Base-by-base conservation (phyloP, 148 eudicot genomes). In the Vaccinium corymbosum region DNA sequence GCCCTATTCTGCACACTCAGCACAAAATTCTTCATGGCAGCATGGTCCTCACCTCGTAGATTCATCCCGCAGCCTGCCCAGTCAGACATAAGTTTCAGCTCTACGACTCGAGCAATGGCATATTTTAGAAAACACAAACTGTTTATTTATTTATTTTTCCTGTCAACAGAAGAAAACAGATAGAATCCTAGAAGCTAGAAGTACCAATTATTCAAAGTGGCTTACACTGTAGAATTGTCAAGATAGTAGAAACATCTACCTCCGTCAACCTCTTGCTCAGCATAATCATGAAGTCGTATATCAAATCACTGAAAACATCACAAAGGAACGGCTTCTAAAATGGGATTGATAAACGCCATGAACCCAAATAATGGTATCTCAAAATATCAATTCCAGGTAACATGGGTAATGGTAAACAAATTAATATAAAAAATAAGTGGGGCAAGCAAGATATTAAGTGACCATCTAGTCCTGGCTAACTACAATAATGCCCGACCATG, bases 21-120 rank as follows among this genome's bases (percentile, higher is more conserved):
- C 79, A 97, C 91, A 83, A 97, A 97, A 81, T 86, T 88, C 87
- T 97, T 97, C 99, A 97, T 97, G 80, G 92, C 92, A 86, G 88
- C 86, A 82, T 98, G 97, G 89, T 97, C 95, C 86, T 93, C 99
- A 73, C 94, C 89, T 85, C 99, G 89, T 86, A 97, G 82, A 82
- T 92, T 93, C 98, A 94, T 93, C 82, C 99, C 99, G 89, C 98
- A 93, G 82, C 93, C 99, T 96, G 89, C 81, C 79, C 35, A 61
- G 35, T n/a, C n/a, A 79, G 25, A 29, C 27, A 29, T 11, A 20
- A 22, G 32, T 42, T 49, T 20, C 75, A 56, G 80, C 35, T 59
- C 73, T 51, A 38, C n/a, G 51, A 22, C 49, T 74, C 6, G 6
- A 55, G 13, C 12, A 55, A 15, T 29, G 80, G 48, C 20, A 78